Percentiles rank a stretch among this genome's conserved stretches.
These are phyloP conservation scores for Claviceps arundinis DNA, from an alignment of 2,329 filamentous ascomycete genomes.

Conservation along the genomic window DNA sequence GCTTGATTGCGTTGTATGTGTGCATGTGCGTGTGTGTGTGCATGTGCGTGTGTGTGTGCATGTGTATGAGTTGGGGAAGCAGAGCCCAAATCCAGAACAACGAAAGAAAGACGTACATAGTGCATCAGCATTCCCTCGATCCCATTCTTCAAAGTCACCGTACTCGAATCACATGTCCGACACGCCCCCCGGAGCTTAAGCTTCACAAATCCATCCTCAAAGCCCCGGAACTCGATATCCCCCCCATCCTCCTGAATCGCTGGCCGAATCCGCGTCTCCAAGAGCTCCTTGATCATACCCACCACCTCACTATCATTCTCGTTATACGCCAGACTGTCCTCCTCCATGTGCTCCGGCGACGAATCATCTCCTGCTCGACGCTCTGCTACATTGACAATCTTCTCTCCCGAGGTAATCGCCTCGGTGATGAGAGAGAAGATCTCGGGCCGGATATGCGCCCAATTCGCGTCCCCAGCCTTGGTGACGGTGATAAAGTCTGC, in stretches of 20 bases:
- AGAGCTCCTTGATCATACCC: conserved; percentile 94
- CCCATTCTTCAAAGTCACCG: conserved; percentile 90
- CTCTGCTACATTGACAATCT: conserved; percentile 61
- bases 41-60: too few species aligned
- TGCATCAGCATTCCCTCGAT: conserved; percentile 99
- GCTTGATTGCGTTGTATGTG: too few species aligned
- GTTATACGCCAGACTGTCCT: conserved; percentile 68
- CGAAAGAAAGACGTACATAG: conserved; percentile 48
- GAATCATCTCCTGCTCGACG: conserved; percentile 37
- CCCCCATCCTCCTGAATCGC: conserved; percentile 96
- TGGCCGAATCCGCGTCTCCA: conserved; percentile 88
- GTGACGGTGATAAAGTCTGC: conserved; percentile 94
- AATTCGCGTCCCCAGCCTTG: conserved; percentile 76
- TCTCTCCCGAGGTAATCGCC: conserved; percentile 70
- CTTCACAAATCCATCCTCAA: conserved; percentile 67
- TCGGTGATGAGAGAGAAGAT: conserved; percentile 93
- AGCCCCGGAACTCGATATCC: conserved; percentile 90
- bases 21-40: too few species aligned
- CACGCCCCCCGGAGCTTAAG: conserved; percentile 87
- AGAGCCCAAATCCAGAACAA: too few species aligned
- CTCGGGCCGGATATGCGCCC: conserved; percentile 91
- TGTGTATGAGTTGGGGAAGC: too few species aligned
- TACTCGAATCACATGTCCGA: conserved; percentile 91
- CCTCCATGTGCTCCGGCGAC: conserved; percentile 17
- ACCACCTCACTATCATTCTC: conserved; percentile 91